Evolutionary conservation across 2,329 filamentous ascomycete genomes (phyloP).

Genomic region (Drechmeria coniospora): DNA sequence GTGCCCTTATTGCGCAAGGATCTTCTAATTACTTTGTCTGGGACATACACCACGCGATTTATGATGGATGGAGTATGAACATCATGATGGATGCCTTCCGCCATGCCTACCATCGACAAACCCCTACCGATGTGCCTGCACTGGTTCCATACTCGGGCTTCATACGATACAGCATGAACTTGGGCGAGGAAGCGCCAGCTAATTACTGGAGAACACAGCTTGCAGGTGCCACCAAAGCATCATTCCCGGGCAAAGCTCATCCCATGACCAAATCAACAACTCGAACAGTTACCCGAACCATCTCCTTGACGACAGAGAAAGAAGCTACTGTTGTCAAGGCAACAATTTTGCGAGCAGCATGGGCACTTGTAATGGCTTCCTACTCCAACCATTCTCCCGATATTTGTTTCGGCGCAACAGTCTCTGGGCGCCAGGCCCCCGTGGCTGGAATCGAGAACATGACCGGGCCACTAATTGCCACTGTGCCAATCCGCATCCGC

Average conservation of each 20-base stretch:
- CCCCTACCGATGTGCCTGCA: neutral
- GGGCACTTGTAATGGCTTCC: neutral
- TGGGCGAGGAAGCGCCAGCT: neutral
- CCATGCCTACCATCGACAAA: neutral
- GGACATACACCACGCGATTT: slow-evolving; percentile 1
- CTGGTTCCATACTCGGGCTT: neutral
- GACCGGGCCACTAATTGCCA: neutral
- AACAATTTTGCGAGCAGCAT: neutral
- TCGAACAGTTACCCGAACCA: neutral
- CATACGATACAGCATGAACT: neutral
- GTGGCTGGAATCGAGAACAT: slow-evolving; percentile 1
- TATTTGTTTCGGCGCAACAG: neutral
- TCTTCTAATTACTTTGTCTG: neutral
- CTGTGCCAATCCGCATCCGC: neutral
- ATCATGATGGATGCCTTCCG: neutral
- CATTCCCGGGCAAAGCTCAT: neutral
- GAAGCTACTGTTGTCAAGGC: neutral
- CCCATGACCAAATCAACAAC: neutral
- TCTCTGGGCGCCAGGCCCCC: slow-evolving; percentile 1
- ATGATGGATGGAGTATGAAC: slow-evolving; percentile 1
- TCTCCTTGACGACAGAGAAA: neutral
- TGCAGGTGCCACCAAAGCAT: neutral
- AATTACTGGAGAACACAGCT: slow-evolving; percentile 1
- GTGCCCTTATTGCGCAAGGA: neutral
- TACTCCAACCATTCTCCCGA: neutral